These are phyloP conservation scores for Zalaria obscura DNA, from an alignment of 2,329 filamentous ascomycete genomes.

Conservation along the genomic window DNA sequence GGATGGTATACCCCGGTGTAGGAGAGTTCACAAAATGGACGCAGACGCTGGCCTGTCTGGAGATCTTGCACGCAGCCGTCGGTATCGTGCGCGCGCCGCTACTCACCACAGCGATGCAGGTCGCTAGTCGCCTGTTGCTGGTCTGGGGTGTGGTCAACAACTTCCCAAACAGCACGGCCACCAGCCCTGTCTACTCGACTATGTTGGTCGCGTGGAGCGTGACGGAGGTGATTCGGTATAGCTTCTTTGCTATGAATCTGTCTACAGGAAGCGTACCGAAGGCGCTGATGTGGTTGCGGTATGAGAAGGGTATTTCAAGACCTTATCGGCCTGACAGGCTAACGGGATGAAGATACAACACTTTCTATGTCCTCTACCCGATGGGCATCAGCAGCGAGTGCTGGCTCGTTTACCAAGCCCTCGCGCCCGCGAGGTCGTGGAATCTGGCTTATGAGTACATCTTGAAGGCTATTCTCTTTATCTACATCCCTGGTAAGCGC, in stretches of 20 bases:
- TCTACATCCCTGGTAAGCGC: conserved; percentile 66
- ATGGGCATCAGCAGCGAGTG: conserved; percentile 83
- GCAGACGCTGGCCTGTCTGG: conserved; percentile 70
- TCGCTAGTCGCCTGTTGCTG: conserved; percentile 71
- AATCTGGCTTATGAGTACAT: conserved; percentile 41
- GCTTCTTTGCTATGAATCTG: conserved; percentile 71
- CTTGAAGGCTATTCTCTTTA: conserved; percentile 50
- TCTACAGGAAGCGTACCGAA: conserved; percentile 40
- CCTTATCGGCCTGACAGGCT: background rate
- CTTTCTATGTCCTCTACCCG: conserved; percentile 86
- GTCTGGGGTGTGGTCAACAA: conserved; percentile 71
- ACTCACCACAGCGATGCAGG: conserved; percentile 78
- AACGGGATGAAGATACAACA: conserved; percentile 52
- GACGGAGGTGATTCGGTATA: conserved; percentile 88
- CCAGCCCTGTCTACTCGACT: conserved; percentile 49
- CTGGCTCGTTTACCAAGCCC: conserved; percentile 56
- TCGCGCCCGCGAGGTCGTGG: conserved; percentile 42
- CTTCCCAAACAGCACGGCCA: conserved; percentile 51
- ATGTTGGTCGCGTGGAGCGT: conserved; percentile 81
- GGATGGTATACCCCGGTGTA: conserved; percentile 44
- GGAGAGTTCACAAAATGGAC: conserved; percentile 62
- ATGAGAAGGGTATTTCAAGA: background rate
- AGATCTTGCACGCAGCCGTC: conserved; percentile 66
- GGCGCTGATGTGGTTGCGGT: conserved; percentile 60
- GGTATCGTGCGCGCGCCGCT: conserved; percentile 77